These are phyloP conservation scores for Lodderomyces beijingensis DNA, from an alignment of 1,139 yeast species.

Conservation along the genomic window DNA sequence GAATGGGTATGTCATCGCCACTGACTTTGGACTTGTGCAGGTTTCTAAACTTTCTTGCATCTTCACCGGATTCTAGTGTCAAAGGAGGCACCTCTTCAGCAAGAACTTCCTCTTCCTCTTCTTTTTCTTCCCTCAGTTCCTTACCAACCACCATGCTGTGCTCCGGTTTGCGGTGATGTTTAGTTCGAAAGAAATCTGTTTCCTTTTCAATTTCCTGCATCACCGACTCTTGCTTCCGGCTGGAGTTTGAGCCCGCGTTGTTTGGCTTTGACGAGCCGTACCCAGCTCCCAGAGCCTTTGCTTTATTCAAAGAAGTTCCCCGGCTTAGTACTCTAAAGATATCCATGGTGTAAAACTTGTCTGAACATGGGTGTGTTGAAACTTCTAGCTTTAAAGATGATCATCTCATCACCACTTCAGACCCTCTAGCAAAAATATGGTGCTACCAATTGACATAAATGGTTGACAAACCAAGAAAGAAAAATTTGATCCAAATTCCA, in stretches of 20 bases:
- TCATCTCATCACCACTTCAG: neutral
- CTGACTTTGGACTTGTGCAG: slow-evolving; percentile 58
- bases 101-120: slow-evolving; percentile 17
- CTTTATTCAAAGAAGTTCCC: slow-evolving; percentile 74
- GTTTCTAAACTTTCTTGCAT: slow-evolving; percentile 55
- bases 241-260: slow-evolving; percentile 17
- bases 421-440: neutral
- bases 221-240: slow-evolving; percentile 34
- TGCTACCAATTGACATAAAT: too few relatives aligned
- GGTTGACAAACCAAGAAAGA: too few relatives aligned
- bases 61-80: slow-evolving; percentile 48
- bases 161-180: slow-evolving; percentile 23
- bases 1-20: slow-evolving; percentile 79
- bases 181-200: slow-evolving; percentile 67
- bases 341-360: slow-evolving; percentile 83
- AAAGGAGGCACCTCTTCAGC: slow-evolving; percentile 31
- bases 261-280: neutral
- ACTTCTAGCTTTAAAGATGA: too few relatives aligned
- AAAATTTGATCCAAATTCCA: too few relatives aligned
- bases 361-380: too few relatives aligned
- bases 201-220: slow-evolving; percentile 52
- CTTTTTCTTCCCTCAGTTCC: slow-evolving; percentile 13
- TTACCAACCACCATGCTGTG: slow-evolving; percentile 12
- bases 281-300: slow-evolving; percentile 20
- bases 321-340: slow-evolving; percentile 78